Evolutionary conservation across 441 rosid species (phyloP).

Genomic region (Raphanus hybrid): DNA sequence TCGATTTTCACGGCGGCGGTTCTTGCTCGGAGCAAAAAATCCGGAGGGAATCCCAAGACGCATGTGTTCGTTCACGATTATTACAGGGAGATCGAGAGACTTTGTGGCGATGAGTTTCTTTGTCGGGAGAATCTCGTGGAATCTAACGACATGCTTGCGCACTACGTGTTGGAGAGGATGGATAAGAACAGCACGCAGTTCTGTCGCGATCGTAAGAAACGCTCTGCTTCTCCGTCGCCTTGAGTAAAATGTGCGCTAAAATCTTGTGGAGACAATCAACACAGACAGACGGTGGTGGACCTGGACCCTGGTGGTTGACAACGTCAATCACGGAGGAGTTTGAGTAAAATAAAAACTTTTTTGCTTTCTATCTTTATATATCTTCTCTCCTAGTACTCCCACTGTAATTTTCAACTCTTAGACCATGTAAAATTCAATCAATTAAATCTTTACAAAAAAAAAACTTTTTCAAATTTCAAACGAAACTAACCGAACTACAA

Average conservation of each 20-base stretch:
- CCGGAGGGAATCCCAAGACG: constrained; percentile 72
- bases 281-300: constrained; percentile 8
- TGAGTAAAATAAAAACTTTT: constrained; percentile 19
- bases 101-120: constrained; percentile 85
- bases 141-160: constrained; percentile 66
- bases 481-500: too few species aligned
- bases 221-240: constrained; percentile 34
- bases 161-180: constrained; percentile 84
- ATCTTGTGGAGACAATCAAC: constrained; percentile 1
- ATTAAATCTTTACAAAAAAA: not conserved
- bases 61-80: constrained; percentile 89
- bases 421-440: constrained; percentile 19
- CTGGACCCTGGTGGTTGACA: constrained; percentile 20
- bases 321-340: constrained; percentile 35
- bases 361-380: not conserved
- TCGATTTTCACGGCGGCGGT: constrained; percentile 93
- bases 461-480: too few species aligned
- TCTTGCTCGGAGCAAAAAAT: constrained; percentile 78
- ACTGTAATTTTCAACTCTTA: constrained; percentile 5
- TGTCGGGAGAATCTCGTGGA: constrained; percentile 84
- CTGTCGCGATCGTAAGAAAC: constrained; percentile 38
- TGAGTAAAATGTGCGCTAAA: constrained; percentile 30
- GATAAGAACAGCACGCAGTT: constrained; percentile 55
- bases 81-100: constrained; percentile 73
- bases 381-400: not conserved